Base-by-base conservation (phyloP, 2,329 filamentous ascomycete species). In the Neodidymelliopsis sp. region DNA sequence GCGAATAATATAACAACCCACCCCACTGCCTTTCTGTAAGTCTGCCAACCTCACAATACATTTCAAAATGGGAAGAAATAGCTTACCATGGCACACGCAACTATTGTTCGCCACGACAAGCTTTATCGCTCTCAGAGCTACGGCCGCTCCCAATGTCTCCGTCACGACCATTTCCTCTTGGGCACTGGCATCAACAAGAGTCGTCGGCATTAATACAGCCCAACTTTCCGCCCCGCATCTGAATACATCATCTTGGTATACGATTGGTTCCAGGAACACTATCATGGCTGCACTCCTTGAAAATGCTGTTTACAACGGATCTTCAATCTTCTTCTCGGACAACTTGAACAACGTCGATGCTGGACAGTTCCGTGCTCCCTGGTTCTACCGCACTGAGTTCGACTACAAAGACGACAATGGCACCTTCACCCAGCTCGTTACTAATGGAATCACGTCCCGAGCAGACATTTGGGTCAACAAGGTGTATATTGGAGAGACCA, bases 391-490 rank as follows among this genome's bases (percentile, higher is more conserved):
- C 10, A 71, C 79, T 28, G 80, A 85, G 49, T 0, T 56, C 84
- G 2, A 56, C 22, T 8, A 13, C 20, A 15, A 30, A 12, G 13
- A 11, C 33, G 9, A 22, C 10, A 41, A 38, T 6, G 31, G 18
- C 5, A 29, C 40, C 4, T 68, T 66, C 2, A 67, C 75, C 24
- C 78, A 84, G 20, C 70, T 87, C 2, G 70, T 79, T 24, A 86
- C 83, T 0, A 75, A 86, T 51, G 84, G 84, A 4, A 83, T 87
- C 54, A 81, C 78, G 0, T 84, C 84, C 1, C 78, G 77, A 23
- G 84, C 81, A 1, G 84, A 86, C 54, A 77, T 87, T 5, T 85
- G 76, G 49, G 52, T 87, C 37, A 87, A 87, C 48, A 83, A 83
- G 10, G 67, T 73, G 22, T 69, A 78, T 47, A 65, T 87, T 12